Base-by-base conservation (phyloP, 1,139 yeast genomes). In the Lodderomyces orthopsilosis region DNA sequence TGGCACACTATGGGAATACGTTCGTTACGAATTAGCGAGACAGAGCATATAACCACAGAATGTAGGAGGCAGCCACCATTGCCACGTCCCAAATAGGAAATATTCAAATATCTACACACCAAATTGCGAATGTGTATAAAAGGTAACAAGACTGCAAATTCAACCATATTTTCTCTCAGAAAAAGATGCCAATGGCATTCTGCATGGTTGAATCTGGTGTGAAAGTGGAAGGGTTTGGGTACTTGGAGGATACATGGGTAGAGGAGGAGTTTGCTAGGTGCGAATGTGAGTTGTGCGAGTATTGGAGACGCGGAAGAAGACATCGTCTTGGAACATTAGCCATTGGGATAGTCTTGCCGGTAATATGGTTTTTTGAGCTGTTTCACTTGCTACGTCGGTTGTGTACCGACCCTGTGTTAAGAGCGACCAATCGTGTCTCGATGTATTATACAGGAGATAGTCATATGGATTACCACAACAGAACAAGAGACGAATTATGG, bases 311-410 rank as follows among this genome's bases (percentile, higher is more conserved):
- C 3, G 37, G 38, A 18, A 18, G 21, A 6, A 37, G 7, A 15
- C 33, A 17, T n/a, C 46, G 42, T 35, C 19, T 27, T 3, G 32
- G 30, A 1, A 43, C 46, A 3, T 39, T 61, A 14, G 35, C 51
- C 28, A 45, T 49, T 43, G 68, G 68, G 0, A 12, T 56, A 0
- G 2, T 57, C 2, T 45, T 56, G 21, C 70, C 70, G 2, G 36
- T 52, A 0, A 10, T 57, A 2, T 64, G 68, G 68, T 2, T 57
- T 9, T 17, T 21, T 12, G 10, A 15, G 9, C 2, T 19, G 2
- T 7, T 27, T 9, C 17, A 28, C 28, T 9, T 18, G 7, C 10
- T 26, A 4, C 12, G 34, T 10, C 15, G 12, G 4, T 30, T 30
- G 19, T 34, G 19, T 10, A 6, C 24, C 3, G 24, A 21, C 9